These are phyloP conservation scores for Moesziomyces parantarcticus DNA, from an alignment of 1,284 basidiomycete genomes.

Conservation along the genomic window DNA sequence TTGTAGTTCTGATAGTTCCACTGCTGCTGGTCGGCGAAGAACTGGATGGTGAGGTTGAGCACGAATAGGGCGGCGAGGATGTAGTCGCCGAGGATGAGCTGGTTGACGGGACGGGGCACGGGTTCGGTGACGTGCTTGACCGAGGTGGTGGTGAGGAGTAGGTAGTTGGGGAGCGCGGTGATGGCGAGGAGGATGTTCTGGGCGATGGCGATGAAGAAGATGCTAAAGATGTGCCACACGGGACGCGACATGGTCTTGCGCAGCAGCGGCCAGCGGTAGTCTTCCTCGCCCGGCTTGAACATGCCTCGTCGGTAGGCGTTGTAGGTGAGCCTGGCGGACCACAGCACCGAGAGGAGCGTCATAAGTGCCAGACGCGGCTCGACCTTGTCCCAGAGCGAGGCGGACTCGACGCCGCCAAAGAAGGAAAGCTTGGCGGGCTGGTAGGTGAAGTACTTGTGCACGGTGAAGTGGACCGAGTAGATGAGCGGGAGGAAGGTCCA, in stretches of 20 bases:
- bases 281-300: constrained; percentile 80
- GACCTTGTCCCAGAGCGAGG: constrained; percentile 47
- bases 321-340: constrained; percentile 76
- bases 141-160: constrained; percentile 68
- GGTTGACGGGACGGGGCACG: constrained; percentile 64
- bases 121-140: constrained; percentile 69
- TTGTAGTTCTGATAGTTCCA: constrained; percentile 84
- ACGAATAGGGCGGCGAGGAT: constrained; percentile 75
- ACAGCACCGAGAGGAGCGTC: constrained; percentile 64
- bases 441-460: constrained; percentile 55
- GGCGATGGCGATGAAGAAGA: constrained; percentile 81
- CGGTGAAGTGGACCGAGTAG: constrained; percentile 60
- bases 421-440: constrained; percentile 42
- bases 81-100: constrained; percentile 76
- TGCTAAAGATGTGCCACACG: constrained; percentile 82
- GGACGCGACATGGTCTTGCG: constrained; percentile 76
- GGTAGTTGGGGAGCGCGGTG: constrained; percentile 73
- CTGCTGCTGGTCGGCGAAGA: constrained; percentile 89
- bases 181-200: constrained; percentile 83
- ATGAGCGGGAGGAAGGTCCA: constrained; percentile 64
- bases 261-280: constrained; percentile 89
- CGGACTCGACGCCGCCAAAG: constrained; percentile 33
- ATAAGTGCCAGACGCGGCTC: constrained; percentile 68
- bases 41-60: constrained; percentile 76
- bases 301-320: constrained; percentile 87